phyloP scores from a whole-genome alignment of 2,329 filamentous ascomycete species.

The Aaosphaeria pasadenensis region DNA sequence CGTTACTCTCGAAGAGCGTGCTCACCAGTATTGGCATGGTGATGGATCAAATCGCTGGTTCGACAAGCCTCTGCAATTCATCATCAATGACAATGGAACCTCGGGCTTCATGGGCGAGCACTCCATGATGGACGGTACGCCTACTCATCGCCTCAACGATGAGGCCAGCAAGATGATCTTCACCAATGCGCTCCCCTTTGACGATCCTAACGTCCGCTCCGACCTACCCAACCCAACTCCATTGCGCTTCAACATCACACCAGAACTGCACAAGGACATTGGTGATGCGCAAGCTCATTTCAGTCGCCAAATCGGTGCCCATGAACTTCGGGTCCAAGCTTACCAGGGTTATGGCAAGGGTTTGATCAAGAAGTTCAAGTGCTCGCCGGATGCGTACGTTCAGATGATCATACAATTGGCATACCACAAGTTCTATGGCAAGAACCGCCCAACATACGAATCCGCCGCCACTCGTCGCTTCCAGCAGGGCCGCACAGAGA shows the following conservation, averaged over 20 bases:
- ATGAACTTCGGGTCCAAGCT: conserved; percentile 89
- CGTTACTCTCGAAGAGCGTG: conserved; percentile 91
- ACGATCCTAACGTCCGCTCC: conserved; percentile 72
- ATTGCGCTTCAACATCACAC: conserved; percentile 74
- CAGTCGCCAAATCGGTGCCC: conserved; percentile 73
- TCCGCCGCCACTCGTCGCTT: conserved; percentile 92
- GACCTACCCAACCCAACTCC: conserved; percentile 77
- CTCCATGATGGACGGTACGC: conserved; percentile 99
- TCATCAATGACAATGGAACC: conserved; percentile 96
- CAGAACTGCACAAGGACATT: conserved; percentile 73
- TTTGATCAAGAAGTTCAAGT: conserved; percentile 99
- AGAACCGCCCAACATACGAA: conserved; percentile 96
- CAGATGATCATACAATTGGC: conserved; percentile 98
- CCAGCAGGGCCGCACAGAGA: conserved; percentile 95
- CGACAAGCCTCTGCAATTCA: conserved; percentile 97
- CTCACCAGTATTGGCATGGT: conserved; percentile 96
- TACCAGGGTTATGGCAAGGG: conserved; percentile 98
- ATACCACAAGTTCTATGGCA: conserved; percentile 98
- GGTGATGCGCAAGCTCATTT: conserved; percentile 78
- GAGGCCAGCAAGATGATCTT: conserved; percentile 90
- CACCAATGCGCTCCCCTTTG: conserved; percentile 90
- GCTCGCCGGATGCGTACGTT: conserved; percentile 94
- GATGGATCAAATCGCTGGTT: conserved; percentile 95
- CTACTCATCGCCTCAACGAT: conserved; percentile 95
- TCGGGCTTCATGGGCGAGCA: conserved; percentile 98